Evolutionary conservation across 352 stramenopile genomes (phyloP), one percentile per base, ranked within the genome.

Genomic region (Pythium angustatum): DNA sequence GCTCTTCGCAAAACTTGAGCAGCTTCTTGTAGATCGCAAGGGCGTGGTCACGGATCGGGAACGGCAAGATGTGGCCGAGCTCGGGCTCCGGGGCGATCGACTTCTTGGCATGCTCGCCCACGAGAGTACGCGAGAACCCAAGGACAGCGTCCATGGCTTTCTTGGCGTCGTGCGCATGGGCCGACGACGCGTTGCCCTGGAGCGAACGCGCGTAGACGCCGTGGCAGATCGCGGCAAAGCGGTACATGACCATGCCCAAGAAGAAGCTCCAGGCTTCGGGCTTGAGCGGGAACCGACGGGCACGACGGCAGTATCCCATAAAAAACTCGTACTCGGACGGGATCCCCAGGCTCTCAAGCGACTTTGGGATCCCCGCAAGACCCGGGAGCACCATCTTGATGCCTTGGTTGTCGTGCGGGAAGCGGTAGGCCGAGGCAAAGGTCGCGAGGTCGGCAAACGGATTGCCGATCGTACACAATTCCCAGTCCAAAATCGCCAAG

Each of bases 391-490:
- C 78, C 65, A 81, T 71, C 28, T 77, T 87, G 52, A 83, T 66
- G 38, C 74, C 76, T 53, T 72, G 59, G 22, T 31, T 62, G 41
- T 78, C 62, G 5, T 49, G 44, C 0, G 82, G 81, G 28, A 86
- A 53, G 57, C 76, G 74, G 72, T 88, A 93, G 4, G 70, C 55
- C 5, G 73, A 82, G n/a, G 70, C 70, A 19, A 91, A 59, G 12
- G 88, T 93, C 22, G 87, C 85, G 5, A 96, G 68, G 66, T 96
- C 88, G 1, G 81, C 70, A 55, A 96, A 85, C 22, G 85, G 85
- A 59, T 96, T 90, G 54, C 88, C 88, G 44, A 96, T 81, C 27
- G 88, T 96, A 62, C 81, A 91, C 22, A 96, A 67, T 60, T 96
- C 88, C 88, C 88, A 96, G 75, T 96, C 88, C 6, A 96, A 66